Evolutionary conservation across 257 asterid species (phyloP).

Genomic region (Solanum gandarillasii): DNA sequence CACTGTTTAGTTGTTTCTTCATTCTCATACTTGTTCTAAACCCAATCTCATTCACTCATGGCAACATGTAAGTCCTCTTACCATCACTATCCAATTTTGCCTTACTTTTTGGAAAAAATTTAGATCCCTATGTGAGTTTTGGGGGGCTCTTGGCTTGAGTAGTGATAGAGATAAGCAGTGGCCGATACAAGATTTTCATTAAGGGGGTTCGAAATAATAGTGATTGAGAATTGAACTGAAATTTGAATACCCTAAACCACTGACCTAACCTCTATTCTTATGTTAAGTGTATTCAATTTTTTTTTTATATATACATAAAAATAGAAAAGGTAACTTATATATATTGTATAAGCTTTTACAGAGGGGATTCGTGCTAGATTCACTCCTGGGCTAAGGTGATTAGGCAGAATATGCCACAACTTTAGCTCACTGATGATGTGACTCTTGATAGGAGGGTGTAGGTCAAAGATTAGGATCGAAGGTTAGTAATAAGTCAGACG

Average conservation of each 20-base stretch:
- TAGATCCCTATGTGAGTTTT: neutral
- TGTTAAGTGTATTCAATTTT: neutral
- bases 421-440: neutral
- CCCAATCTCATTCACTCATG: neutral
- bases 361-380: neutral
- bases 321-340: neutral
- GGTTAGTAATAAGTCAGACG: neutral
- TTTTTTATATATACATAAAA: too few species aligned
- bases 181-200: too few species aligned
- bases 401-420: neutral
- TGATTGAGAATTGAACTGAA: neutral
- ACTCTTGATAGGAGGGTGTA: too few species aligned
- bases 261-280: neutral
- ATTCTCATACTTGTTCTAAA: neutral
- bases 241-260: neutral
- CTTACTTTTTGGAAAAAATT: neutral
- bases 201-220: neutral
- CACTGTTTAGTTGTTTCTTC: neutral
- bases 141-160: neutral
- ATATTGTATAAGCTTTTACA: neutral
- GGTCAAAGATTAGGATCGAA: neutral
- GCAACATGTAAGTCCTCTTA: slow-evolving; percentile 3
- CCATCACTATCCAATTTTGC: neutral
- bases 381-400: neutral
- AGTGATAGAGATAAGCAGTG: neutral